Evolutionary conservation across 139 green algal species (phyloP).

Genomic region (Tetradesmus obliquus): DNA sequence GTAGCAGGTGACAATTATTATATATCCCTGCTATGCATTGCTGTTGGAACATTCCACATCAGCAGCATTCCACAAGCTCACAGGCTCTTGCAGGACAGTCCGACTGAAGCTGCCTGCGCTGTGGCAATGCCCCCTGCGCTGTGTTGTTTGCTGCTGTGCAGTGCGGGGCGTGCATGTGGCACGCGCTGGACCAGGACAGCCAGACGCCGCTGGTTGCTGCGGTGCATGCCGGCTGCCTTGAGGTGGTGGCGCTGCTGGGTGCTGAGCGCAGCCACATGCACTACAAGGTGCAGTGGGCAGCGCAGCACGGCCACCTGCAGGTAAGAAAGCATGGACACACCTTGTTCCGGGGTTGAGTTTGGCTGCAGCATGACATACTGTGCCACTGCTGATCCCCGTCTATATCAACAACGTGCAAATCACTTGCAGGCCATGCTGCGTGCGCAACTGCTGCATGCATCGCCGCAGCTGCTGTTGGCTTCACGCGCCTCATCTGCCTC

Average conservation of each 20-base stretch:
- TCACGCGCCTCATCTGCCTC: too few relatives aligned
- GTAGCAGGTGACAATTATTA: too few relatives aligned
- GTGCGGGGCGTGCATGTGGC: neutral
- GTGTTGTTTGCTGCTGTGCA: neutral
- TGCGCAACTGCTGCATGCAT: neutral
- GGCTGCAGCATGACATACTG: too few relatives aligned
- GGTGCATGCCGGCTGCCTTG: constrained; percentile 23
- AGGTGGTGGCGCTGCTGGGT: neutral
- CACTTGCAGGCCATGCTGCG: neutral
- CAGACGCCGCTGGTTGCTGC: neutral
- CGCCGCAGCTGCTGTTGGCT: neutral
- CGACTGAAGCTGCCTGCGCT: neutral
- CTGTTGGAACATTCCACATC: too few relatives aligned
- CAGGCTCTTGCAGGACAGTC: too few relatives aligned
- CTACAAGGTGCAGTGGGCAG: constrained; percentile 21
- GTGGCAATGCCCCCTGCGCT: neutral
- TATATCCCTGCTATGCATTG: too few relatives aligned
- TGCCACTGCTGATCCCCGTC: too few relatives aligned
- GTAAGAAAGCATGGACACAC: neutral
- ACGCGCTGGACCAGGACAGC: neutral
- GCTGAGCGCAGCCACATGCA: constrained; percentile 9
- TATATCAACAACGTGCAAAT: too few relatives aligned
- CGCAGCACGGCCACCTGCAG: constrained; percentile 16
- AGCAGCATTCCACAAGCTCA: too few relatives aligned
- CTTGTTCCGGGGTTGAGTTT: too few relatives aligned